phyloP scores from a whole-genome alignment of 2,329 filamentous ascomycete genomes.

The Fusarium pseudograminearum region DNA sequence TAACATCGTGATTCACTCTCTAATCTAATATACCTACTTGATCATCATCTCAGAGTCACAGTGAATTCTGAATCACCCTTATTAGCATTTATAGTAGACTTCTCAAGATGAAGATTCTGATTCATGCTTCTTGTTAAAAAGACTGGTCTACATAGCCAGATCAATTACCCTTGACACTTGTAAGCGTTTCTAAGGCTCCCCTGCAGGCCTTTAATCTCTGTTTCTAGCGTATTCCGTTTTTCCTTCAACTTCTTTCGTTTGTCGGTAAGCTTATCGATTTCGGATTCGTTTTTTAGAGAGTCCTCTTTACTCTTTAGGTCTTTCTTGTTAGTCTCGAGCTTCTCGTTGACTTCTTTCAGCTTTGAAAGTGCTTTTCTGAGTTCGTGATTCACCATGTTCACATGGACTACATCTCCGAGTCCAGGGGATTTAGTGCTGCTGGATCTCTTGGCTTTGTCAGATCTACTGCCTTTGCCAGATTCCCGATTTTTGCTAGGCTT shows the following conservation, averaged over 20 bases:
- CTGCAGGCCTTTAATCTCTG: neutral
- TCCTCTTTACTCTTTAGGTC: neutral
- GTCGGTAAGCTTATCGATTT: neutral
- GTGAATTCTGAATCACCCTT: neutral
- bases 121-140: neutral
- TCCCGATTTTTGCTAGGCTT: neutral
- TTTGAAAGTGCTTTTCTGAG: too few relatives aligned
- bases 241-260: neutral
- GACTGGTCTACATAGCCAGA: neutral
- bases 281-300: neutral
- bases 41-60: neutral
- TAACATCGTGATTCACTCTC: neutral
- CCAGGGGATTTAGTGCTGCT: too few relatives aligned
- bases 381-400: fast-evolving
- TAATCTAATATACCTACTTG: neutral
- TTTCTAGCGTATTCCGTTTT: neutral
- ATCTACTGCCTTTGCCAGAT: neutral
- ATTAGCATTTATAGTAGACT: too few relatives aligned
- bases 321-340: neutral
- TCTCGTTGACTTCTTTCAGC: neutral
- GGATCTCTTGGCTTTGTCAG: neutral
- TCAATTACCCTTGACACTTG: neutral
- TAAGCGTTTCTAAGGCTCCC: neutral
- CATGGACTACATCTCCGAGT: neutral
- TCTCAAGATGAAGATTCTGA: neutral